phyloP scores from a whole-genome alignment of 192 early-diverging fungal species.

The Podila minutissima region DNA sequence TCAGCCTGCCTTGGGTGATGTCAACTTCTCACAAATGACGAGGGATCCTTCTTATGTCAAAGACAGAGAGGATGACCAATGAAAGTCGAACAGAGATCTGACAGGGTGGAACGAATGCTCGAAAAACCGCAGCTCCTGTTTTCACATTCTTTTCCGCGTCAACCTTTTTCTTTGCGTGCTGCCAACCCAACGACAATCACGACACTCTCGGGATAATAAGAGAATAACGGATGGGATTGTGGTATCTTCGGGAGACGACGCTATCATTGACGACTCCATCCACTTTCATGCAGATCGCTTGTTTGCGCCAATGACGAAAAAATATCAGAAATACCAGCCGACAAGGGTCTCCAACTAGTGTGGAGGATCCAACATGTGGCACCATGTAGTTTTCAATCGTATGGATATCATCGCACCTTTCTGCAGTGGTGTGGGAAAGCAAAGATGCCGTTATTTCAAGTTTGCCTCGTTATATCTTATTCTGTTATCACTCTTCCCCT shows the following conservation, averaged over 20 bases:
- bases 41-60: conserved; percentile 6
- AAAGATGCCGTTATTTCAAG: background rate
- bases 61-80: conserved; percentile 12
- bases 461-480: background rate
- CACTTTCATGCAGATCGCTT: conserved; percentile 11
- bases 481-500: background rate
- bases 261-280: background rate
- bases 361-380: conserved; percentile 18
- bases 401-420: conserved; percentile 47
- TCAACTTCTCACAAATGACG: conserved; percentile 48
- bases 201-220: background rate
- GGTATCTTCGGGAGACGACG: background rate
- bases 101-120: conserved; percentile 17
- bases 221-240: no score
- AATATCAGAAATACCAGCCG: conserved; percentile 16
- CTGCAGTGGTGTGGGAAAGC: conserved; percentile 4
- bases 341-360: background rate
- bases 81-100: conserved; percentile 55
- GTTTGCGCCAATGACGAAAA: conserved; percentile 48
- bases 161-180: background rate
- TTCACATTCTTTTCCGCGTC: background rate
- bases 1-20: conserved; percentile 35
- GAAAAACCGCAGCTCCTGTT: background rate
- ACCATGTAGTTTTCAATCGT: conserved; percentile 50
- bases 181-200: background rate